phyloP scores from a whole-genome alignment of 495 filamentous ascomycete genomes.

The Paragyromitra xinjiangensis region DNA sequence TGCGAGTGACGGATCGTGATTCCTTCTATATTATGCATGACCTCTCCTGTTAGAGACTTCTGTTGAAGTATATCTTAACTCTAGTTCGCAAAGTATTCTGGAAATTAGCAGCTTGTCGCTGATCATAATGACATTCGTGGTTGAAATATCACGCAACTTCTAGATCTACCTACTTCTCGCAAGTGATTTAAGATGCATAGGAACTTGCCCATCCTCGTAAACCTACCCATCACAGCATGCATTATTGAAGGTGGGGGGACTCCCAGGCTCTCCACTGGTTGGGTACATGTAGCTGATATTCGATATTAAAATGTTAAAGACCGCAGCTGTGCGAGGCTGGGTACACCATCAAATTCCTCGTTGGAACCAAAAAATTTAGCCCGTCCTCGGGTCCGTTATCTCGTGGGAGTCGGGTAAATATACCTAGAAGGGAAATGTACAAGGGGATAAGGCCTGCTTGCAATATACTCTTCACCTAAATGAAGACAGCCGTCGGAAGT shows the following conservation, averaged over 20 bases:
- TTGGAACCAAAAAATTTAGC: neutral
- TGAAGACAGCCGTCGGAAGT: too few species aligned
- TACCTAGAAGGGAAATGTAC: too few species aligned
- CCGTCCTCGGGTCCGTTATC: too few species aligned
- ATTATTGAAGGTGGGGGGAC: neutral
- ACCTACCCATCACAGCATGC: neutral
- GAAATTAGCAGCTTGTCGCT: neutral
- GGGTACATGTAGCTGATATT: neutral
- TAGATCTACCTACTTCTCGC: neutral
- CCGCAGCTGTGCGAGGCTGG: neutral
- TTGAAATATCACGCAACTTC: neutral
- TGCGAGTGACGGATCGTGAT: neutral
- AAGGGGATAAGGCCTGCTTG: too few species aligned
- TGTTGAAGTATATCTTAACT: neutral
- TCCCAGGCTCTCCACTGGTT: neutral
- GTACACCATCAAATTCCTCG: neutral
- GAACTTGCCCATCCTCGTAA: neutral
- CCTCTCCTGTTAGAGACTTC: neutral
- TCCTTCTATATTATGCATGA: neutral
- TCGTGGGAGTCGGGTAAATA: too few species aligned
- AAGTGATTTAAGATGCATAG: neutral
- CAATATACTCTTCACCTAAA: too few species aligned
- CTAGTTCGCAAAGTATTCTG: neutral
- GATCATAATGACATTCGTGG: neutral
- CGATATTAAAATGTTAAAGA: too few species aligned